phyloP scores from a whole-genome alignment of 2,329 filamentous ascomycete genomes.

The Sarocladiaceae sp. region DNA sequence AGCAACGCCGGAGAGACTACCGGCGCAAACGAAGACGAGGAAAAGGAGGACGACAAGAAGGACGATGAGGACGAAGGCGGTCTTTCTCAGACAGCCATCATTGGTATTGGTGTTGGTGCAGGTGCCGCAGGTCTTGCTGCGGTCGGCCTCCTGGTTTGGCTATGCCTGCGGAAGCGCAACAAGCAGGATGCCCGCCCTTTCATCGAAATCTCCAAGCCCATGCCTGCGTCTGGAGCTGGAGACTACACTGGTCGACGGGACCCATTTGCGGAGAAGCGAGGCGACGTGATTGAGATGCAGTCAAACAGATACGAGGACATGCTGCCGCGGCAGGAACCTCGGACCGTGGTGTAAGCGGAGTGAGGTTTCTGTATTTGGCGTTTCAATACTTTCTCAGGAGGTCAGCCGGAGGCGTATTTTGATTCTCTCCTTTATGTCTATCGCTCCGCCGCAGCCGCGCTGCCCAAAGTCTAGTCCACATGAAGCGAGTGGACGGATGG shows the following conservation, averaged over 20 bases:
- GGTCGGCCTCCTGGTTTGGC: constrained; percentile 32
- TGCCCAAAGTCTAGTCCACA: background rate
- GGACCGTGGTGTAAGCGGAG: constrained; percentile 31
- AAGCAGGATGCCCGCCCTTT: constrained; percentile 12
- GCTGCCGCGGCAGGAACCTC: constrained; percentile 46
- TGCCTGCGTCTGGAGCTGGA: constrained; percentile 39
- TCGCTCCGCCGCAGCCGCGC: background rate
- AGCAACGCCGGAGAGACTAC: constrained; percentile 12
- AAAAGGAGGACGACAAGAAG: constrained; percentile 10
- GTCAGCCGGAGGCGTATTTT: background rate
- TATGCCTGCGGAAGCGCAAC: constrained; percentile 18
- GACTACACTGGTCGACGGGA: constrained; percentile 31
- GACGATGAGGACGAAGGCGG: constrained; percentile 16
- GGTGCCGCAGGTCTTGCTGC: constrained; percentile 34
- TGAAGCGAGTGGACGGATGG: background rate
- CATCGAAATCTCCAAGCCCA: constrained; percentile 47
- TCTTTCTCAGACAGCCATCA: constrained; percentile 40
- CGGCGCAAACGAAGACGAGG: constrained; percentile 15
- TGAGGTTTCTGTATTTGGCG: background rate
- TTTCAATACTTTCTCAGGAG: background rate
- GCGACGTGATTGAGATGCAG: constrained; percentile 44
- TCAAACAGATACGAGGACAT: constrained; percentile 55
- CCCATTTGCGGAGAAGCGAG: constrained; percentile 32
- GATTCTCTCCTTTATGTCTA: background rate
- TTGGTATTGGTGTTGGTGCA: constrained; percentile 45